These are phyloP conservation scores for Crataegus laevigata DNA, from an alignment of 306 rosid genomes.

Conservation along the genomic window DNA sequence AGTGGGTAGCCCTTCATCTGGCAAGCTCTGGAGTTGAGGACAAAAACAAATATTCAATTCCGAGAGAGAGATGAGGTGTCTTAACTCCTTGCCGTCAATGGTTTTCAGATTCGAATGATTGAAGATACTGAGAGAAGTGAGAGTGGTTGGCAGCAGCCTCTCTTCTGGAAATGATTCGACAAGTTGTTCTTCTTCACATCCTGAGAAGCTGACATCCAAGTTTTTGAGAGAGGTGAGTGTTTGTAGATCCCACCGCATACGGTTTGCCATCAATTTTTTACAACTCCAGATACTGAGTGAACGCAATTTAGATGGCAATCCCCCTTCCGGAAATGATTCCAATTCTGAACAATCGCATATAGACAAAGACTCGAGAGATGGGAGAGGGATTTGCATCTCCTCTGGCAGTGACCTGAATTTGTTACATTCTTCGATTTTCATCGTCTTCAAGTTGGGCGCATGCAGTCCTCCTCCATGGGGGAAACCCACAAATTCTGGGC, in stretches of 20 bases:
- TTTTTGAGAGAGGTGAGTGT: not conserved
- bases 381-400: not conserved
- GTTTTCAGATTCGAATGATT: too few species aligned
- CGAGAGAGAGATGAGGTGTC: too few species aligned
- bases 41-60: rapidly evolving
- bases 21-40: too few species aligned
- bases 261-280: not conserved
- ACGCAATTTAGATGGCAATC: constrained; percentile 1
- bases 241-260: not conserved
- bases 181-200: too few species aligned
- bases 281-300: not conserved
- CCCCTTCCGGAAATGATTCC: constrained; percentile 7
- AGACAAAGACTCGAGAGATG: not conserved
- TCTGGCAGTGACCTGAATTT: not conserved
- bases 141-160: too few species aligned
- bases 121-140: too few species aligned
- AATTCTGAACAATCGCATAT: constrained; percentile 2
- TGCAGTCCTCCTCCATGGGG: not conserved
- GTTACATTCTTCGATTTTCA: not conserved
- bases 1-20: too few species aligned
- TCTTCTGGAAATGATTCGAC: too few species aligned
- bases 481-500: not conserved
- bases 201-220: rapidly evolving
- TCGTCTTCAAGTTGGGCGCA: not conserved
- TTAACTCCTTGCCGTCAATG: too few species aligned